Percentiles rank a stretch among this genome's conserved stretches.
phyloP scores from a whole-genome alignment of 371 early-diverging fungal species.

The Mortierella sp. region DNA sequence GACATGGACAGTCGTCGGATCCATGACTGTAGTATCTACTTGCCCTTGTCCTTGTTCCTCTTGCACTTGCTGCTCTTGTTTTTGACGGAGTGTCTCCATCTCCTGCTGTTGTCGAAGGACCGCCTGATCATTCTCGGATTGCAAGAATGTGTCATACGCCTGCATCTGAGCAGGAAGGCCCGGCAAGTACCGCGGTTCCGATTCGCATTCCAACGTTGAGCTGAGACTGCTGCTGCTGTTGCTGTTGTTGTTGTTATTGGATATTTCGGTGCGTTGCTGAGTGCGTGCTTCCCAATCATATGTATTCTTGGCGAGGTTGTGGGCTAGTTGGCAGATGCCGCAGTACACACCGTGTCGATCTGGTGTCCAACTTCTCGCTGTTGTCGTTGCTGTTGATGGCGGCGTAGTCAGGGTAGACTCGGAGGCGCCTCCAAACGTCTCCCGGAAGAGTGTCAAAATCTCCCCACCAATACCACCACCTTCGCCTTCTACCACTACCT shows the following conservation, averaged over 20 bases:
- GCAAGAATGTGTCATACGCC: conserved; percentile 24
- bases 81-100: background rate
- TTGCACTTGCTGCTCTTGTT: background rate
- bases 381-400: background rate
- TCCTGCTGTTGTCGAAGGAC: background rate
- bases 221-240: too few relatives aligned
- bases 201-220: conserved; percentile 7
- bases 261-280: background rate
- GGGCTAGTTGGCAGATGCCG: conserved; percentile 34
- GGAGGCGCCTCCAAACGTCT: conserved; percentile 10
- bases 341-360: conserved; percentile 29
- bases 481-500: background rate
- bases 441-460: conserved; percentile 13
- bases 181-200: conserved; percentile 21
- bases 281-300: conserved; percentile 16
- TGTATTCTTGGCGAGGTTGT: conserved; percentile 15
- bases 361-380: background rate
- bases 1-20: background rate
- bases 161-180: conserved; percentile 26
- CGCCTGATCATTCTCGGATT: conserved; percentile 14
- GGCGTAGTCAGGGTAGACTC: background rate
- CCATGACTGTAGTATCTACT: too few relatives aligned
- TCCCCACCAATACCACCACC: background rate
- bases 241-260: background rate
- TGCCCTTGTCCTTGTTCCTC: too few relatives aligned